Percentiles rank a stretch among this genome's conserved stretches.
phyloP scores from a whole-genome alignment of 129 eudicot species.

The Flaveria linearis region DNA sequence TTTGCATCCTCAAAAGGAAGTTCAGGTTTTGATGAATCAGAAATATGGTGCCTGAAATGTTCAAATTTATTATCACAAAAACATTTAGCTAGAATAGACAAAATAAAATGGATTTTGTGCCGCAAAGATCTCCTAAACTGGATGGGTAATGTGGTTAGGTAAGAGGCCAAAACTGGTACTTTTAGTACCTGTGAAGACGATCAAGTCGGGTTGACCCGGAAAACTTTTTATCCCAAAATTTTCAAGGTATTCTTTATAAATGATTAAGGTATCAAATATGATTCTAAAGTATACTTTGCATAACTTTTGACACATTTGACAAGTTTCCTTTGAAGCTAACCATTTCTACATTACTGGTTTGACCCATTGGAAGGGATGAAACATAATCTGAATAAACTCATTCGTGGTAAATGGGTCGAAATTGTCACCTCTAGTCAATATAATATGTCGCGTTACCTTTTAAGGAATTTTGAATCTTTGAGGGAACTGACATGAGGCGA shows the following conservation, averaged over 20 bases:
- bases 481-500: slow-evolving; percentile 73
- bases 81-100: neutral
- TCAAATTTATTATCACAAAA: neutral
- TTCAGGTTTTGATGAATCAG: slow-evolving; percentile 69
- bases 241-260: neutral
- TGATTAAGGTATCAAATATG: neutral
- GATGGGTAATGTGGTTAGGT: neutral
- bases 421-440: neutral
- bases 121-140: neutral
- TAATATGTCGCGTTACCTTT: slow-evolving; percentile 47
- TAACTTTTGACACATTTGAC: slow-evolving; percentile 3
- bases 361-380: neutral
- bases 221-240: neutral
- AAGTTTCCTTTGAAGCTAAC: neutral
- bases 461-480: slow-evolving; percentile 58
- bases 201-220: neutral
- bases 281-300: neutral
- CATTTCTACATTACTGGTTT: neutral
- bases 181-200: neutral
- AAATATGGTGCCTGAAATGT: slow-evolving; percentile 65
- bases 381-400: neutral
- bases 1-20: slow-evolving; percentile 48
- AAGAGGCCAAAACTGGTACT: slow-evolving; percentile 8
- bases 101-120: neutral
- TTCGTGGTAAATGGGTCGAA: neutral